These are phyloP conservation scores for Lactarius sp. DNA, from an alignment of 768 basidiomycete species.

Conservation along the genomic window DNA sequence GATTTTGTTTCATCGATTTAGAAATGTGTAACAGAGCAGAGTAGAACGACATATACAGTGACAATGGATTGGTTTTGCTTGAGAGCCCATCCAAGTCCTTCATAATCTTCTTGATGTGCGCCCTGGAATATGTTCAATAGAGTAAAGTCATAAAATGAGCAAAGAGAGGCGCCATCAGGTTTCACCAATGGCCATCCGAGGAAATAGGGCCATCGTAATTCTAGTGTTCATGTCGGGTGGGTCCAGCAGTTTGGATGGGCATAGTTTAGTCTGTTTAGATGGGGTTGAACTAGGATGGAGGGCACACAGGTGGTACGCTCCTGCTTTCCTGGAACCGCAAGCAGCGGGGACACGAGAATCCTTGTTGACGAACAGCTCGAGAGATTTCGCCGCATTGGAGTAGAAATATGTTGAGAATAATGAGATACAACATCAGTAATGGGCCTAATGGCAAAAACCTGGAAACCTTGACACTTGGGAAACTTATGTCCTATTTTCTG, in stretches of 20 bases:
- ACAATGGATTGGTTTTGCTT: conserved; percentile 83
- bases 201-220: too few species aligned
- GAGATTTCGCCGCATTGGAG: conserved; percentile 68
- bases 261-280: background rate
- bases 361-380: conserved; percentile 89
- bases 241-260: background rate
- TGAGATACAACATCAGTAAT: background rate
- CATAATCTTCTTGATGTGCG: conserved; percentile 99
- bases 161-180: too few species aligned
- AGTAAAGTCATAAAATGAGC: background rate
- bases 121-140: conserved; percentile 41
- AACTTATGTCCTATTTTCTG: too few species aligned
- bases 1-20: conserved; percentile 66
- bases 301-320: conserved; percentile 86
- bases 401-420: background rate
- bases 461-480: too few species aligned
- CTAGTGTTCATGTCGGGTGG: too few species aligned
- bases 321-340: conserved; percentile 82
- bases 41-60: conserved; percentile 61
- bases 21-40: background rate
- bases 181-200: too few species aligned
- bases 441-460: too few species aligned
- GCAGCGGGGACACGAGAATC: conserved; percentile 72
- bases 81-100: conserved; percentile 98
- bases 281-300: background rate